phyloP scores from a whole-genome alignment of 75 land plant genomes.

The Pinus taeda region DNA sequence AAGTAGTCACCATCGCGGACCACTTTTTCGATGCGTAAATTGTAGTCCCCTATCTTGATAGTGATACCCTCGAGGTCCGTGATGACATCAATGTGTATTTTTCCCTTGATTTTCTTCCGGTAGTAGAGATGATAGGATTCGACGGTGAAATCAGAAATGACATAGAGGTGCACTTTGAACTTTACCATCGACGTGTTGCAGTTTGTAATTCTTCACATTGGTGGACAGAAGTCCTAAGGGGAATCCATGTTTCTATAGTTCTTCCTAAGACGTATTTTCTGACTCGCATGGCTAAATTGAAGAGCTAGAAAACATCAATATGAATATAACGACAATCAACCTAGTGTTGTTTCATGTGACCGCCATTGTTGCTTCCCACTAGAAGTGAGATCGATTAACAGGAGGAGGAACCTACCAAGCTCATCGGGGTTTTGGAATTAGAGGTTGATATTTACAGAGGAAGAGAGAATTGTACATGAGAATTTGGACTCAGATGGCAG shows the following conservation, averaged over 20 bases:
- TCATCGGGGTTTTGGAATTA: too few relatives aligned
- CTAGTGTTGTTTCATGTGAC: too few relatives aligned
- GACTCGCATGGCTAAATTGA: too few relatives aligned
- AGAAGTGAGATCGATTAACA: too few relatives aligned
- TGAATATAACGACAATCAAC: too few relatives aligned
- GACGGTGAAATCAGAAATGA: constrained; percentile 25
- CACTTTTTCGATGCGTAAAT: constrained; percentile 24
- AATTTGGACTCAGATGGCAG: too few relatives aligned
- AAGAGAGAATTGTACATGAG: too few relatives aligned
- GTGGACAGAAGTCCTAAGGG: constrained; percentile 47
- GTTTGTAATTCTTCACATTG: constrained; percentile 28
- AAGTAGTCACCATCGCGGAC: constrained; percentile 11
- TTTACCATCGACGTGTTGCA: constrained; percentile 26
- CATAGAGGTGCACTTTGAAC: constrained; percentile 26
- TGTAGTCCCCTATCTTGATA: constrained; percentile 32
- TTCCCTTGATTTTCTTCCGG: constrained; percentile 26
- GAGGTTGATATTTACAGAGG: too few relatives aligned
- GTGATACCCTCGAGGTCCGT: constrained; percentile 28
- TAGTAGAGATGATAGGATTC: constrained; percentile 9
- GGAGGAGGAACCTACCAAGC: too few relatives aligned
- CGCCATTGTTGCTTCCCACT: too few relatives aligned
- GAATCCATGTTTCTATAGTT: constrained; percentile 36
- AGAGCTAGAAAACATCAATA: too few relatives aligned
- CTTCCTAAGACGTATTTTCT: constrained; percentile 21
- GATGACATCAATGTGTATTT: constrained; percentile 8